phyloP scores from a whole-genome alignment of 768 basidiomycete genomes.

The Sporobolomyces phaffii region DNA sequence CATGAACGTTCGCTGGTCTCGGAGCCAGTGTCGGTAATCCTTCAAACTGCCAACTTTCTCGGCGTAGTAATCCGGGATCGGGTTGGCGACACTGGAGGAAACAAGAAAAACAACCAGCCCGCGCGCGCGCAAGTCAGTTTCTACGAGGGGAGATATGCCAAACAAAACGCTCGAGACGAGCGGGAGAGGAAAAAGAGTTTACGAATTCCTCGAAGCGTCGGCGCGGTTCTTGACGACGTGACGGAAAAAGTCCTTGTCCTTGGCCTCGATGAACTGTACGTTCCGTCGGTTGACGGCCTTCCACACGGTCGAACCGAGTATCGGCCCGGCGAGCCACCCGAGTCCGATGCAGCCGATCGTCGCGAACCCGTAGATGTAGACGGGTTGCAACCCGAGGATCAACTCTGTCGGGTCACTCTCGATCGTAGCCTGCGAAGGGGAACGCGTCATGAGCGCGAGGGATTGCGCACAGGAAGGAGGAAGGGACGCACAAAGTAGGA shows the following conservation, averaged over 20 bases:
- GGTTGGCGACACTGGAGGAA: constrained; percentile 5
- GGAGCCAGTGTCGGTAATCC: constrained; percentile 31
- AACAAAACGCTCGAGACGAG: background rate
- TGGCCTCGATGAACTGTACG: constrained; percentile 32
- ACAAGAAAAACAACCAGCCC: background rate
- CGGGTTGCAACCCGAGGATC: constrained; percentile 39
- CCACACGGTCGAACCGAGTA: constrained; percentile 37
- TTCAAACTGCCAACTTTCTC: constrained; percentile 44
- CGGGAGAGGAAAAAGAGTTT: background rate
- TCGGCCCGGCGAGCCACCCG: constrained; percentile 41
- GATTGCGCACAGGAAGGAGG: background rate
- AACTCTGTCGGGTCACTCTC: constrained; percentile 32
- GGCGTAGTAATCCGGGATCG: constrained; percentile 36
- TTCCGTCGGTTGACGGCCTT: constrained; percentile 20
- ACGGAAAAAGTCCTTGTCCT: constrained; percentile 38
- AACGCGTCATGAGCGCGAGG: no score
- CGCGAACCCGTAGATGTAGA: constrained; percentile 38
- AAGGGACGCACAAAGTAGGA: constrained; percentile 25
- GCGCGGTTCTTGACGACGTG: constrained; percentile 43
- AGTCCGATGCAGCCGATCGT: constrained; percentile 37
- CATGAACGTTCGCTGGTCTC: constrained; percentile 26
- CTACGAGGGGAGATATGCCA: no score
- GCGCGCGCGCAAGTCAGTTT: background rate
- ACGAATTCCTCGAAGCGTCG: constrained; percentile 45
- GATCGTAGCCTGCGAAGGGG: constrained; percentile 36